A percentile compares a stretch with the other conserved stretches of the same genome.
Evolutionary conservation across 1,284 basidiomycete species (phyloP).

Genomic region (Inonotus obliquus): DNA sequence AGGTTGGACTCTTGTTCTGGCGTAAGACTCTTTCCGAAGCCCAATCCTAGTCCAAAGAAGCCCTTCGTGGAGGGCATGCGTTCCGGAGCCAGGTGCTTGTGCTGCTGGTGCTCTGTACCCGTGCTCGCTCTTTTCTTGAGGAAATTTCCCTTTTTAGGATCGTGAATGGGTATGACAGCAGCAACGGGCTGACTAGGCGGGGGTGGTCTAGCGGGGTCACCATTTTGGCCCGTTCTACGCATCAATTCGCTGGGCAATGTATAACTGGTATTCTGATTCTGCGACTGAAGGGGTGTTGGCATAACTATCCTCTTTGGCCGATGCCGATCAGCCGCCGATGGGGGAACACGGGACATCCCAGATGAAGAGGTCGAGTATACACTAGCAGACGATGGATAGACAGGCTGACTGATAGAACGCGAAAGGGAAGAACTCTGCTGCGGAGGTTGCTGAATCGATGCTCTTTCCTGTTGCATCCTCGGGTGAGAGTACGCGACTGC

Average conservation of each 20-base stretch:
- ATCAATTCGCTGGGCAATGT: neutral
- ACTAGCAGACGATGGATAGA: conserved; percentile 1
- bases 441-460: neutral
- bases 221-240: neutral
- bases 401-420: conserved; percentile 2
- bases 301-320: conserved; percentile 18
- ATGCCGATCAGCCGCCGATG: conserved; percentile 7
- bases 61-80: conserved; percentile 1
- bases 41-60: neutral
- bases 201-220: neutral
- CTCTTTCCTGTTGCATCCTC: neutral
- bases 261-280: neutral
- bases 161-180: conserved; percentile 17
- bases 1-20: conserved; percentile 6
- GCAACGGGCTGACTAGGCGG: conserved; percentile 6
- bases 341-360: neutral
- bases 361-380: conserved; percentile 4
- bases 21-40: conserved; percentile 4
- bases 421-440: neutral
- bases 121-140: conserved; percentile 17
- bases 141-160: conserved; percentile 16
- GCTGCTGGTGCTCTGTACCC: neutral
- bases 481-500: neutral
- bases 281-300: conserved; percentile 17
- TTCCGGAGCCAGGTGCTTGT: conserved; percentile 8